Evolutionary conservation across 2,329 filamentous ascomycete genomes (phyloP), one percentile per base, ranked within the genome.

Genomic region (Fusarium sp.): DNA sequence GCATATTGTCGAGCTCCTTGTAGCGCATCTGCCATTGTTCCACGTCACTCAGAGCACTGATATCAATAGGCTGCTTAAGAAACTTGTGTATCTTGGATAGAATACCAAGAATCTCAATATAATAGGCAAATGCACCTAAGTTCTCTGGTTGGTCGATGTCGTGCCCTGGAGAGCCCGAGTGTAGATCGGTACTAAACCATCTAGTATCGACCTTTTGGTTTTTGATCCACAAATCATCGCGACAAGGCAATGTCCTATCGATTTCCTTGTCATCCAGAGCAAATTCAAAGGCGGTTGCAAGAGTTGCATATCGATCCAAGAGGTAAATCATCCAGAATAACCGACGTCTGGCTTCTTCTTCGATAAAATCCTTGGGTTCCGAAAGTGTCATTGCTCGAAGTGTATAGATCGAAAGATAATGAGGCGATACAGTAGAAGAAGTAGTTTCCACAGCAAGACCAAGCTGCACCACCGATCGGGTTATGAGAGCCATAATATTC

Each of bases 291-390:
- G 94, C 93, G 0, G 94, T 97, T 1, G 93, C 91, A 56, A 97
- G 90, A 1, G 94, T 97, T 1, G 93, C 93, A 75, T 97, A 97
- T 49, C 94, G 87, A 76, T 97, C 94, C 7, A 97, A 84, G 14
- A 97, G 81, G 75, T 97, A 97, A 13, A 97, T 90, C 89, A 96
- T 95, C 94, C 94, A 97, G 78, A 97, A 97, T 1, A 97, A 82
- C 26, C 94, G 85, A 28, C 94, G 86, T 28, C 94, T 85, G 41
- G 92, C 92, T 77, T 97, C 94, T 64, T 97, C 94, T 75, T 97
- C 94, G 56, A 97, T 91, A 78, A 94, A 97, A 64, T 93, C 92
- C 50, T 88, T 89, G 0, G 94, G 87, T 63, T 97, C 93, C 0
- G 93, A 92, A 0, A 97, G 83, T 4, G 95, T 90, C 82, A 94